Conservation (phyloP, 176 grass and related monocot genomes). For the Triticum aestivum region IWGSC_CS_RefSeq_v2.1 NC_057812.1:656793822-656794321, state of each 20-base stretch:
- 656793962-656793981: conserved; percentile 37
- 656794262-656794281: conserved; percentile 6
- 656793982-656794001: neutral
- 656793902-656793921: conserved; percentile 58
- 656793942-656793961: conserved; percentile 67
- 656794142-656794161: neutral
- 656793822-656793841: conserved; percentile 12
- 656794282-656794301: neutral
- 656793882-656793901: conserved; percentile 35
- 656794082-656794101: conserved; percentile 83
- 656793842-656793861: conserved; percentile 16
- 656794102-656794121: conserved; percentile 53
- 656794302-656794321: neutral
- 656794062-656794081: conserved; percentile 93
- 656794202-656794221: conserved; percentile 21
- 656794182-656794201: conserved; percentile 6
- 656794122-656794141: conserved; percentile 89
- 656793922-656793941: conserved; percentile 38
- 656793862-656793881: conserved; percentile 7
- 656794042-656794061: conserved; percentile 80
- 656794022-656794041: conserved; percentile 54
- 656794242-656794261: neutral
- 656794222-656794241: neutral
- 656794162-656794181: conserved; percentile 25
- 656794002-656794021: conserved; percentile 14